phyloP scores from a whole-genome alignment of 2,329 filamentous ascomycete genomes.

The Ceratocystis smalleyi region DNA sequence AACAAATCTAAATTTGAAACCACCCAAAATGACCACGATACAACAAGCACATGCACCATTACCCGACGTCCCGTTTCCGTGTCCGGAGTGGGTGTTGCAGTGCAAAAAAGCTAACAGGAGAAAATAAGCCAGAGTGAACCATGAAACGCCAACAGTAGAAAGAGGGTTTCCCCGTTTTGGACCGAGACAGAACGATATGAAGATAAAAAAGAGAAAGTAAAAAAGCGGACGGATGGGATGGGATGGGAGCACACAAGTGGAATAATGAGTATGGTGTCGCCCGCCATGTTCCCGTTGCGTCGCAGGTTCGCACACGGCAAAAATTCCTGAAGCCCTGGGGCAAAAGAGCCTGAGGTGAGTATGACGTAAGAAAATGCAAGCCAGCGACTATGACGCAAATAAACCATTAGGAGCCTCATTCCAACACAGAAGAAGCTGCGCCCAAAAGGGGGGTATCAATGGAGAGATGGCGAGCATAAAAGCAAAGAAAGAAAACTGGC shows the following conservation, averaged over 20 bases:
- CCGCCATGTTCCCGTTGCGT: no score
- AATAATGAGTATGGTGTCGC: neutral
- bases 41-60: neutral
- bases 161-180: constrained; percentile 1
- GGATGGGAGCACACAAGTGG: neutral
- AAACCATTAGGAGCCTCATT: neutral
- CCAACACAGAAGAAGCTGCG: constrained; percentile 3
- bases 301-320: no score
- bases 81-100: neutral
- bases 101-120: neutral
- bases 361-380: neutral
- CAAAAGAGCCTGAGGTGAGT: neutral
- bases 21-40: neutral
- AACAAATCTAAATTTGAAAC: constrained; percentile 1
- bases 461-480: neutral
- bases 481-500: constrained; percentile 2
- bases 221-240: neutral
- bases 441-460: constrained; percentile 2
- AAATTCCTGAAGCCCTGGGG: no score
- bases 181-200: constrained; percentile 3
- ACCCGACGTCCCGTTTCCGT: neutral
- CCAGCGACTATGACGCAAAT: neutral
- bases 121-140: constrained; percentile 2
- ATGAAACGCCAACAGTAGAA: constrained; percentile 5
- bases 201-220: neutral